Conservation (phyloP, 306 rosid genomes). For the Vigna radiata region DNA sequence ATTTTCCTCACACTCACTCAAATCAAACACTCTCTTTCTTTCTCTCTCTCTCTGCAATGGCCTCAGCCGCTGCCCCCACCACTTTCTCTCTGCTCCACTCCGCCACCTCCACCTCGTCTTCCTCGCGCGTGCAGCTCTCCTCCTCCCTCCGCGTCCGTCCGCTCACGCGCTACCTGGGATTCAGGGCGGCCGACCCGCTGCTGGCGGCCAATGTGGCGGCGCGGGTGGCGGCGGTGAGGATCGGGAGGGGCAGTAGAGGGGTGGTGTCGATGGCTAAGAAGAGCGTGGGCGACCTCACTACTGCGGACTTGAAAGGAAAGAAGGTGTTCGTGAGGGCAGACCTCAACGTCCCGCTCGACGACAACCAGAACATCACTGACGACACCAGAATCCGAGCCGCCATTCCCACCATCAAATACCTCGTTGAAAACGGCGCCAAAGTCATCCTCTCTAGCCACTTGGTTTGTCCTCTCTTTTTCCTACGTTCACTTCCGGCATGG, state of each 20-base stretch:
- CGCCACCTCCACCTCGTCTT: slow-evolving; percentile 53
- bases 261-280: slow-evolving; percentile 88
- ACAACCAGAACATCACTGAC: slow-evolving; percentile 87
- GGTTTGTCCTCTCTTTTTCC: slow-evolving; percentile 51
- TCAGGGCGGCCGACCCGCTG: slow-evolving; percentile 79
- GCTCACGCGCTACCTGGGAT: slow-evolving; percentile 74
- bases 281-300: slow-evolving; percentile 84
- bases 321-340: slow-evolving; percentile 92
- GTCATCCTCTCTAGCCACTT: slow-evolving; percentile 93
- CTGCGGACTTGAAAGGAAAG: slow-evolving; percentile 84
- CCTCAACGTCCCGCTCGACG: slow-evolving; percentile 92
- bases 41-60: slow-evolving; percentile 63
- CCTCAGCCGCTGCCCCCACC: slow-evolving; percentile 70
- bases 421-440: slow-evolving; percentile 86
- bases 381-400: slow-evolving; percentile 98
- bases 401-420: slow-evolving; percentile 86
- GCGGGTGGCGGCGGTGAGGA: slow-evolving; percentile 52
- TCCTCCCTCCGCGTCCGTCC: slow-evolving; percentile 64
- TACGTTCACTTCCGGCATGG: neutral
- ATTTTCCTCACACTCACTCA: neutral
- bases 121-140: slow-evolving; percentile 59
- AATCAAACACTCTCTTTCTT: neutral
- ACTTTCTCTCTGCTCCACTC: slow-evolving; percentile 75
- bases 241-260: slow-evolving; percentile 57
- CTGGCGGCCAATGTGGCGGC: slow-evolving; percentile 68